A percentile compares a stretch with the other conserved stretches of the same genome.
These are phyloP conservation scores for Crithidia acanthocephali DNA, from an alignment of 208 protist species.

Conservation along the genomic window DNA sequence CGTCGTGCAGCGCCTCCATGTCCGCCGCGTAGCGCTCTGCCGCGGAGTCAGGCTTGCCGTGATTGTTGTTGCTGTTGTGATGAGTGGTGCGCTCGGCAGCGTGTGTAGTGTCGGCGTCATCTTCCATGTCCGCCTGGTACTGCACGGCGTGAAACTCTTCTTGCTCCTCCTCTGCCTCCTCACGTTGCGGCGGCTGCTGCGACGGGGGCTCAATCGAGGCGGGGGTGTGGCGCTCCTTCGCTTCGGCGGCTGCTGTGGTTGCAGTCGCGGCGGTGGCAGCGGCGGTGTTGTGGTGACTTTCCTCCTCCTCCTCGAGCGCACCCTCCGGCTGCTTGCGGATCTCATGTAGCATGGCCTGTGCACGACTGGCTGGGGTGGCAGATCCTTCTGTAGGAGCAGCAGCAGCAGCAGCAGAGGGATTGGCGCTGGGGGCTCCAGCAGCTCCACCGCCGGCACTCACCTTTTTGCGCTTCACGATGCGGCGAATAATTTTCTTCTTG, in stretches of 20 bases:
- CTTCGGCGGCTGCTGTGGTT: too few species aligned
- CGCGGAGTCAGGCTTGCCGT: background rate
- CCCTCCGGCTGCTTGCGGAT: constrained; percentile 37
- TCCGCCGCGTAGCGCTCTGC: constrained; percentile 15
- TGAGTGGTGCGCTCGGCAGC: background rate
- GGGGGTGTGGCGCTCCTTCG: too few species aligned
- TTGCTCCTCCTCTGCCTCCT: background rate
- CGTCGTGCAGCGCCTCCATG: constrained; percentile 20
- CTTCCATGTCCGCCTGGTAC: background rate
- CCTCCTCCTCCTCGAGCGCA: constrained; percentile 8
- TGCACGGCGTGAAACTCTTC: background rate
- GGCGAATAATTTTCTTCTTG: constrained; percentile 40
- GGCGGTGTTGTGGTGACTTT: background rate
- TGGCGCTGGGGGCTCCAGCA: background rate
- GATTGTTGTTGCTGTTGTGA: too few species aligned
- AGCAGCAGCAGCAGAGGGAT: background rate
- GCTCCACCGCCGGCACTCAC: background rate
- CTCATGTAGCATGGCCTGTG: constrained; percentile 22
- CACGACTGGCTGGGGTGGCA: constrained; percentile 4
- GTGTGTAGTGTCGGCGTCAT: background rate
- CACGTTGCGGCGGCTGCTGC: background rate
- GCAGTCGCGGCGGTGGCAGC: too few species aligned
- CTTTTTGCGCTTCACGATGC: constrained; percentile 37
- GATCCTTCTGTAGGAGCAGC: background rate
- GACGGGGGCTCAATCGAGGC: too few species aligned